Evolutionary conservation across 805 yeast species (phyloP), one percentile per base, ranked within the genome.

Genomic region (Tetrapisispora phaffii): DNA sequence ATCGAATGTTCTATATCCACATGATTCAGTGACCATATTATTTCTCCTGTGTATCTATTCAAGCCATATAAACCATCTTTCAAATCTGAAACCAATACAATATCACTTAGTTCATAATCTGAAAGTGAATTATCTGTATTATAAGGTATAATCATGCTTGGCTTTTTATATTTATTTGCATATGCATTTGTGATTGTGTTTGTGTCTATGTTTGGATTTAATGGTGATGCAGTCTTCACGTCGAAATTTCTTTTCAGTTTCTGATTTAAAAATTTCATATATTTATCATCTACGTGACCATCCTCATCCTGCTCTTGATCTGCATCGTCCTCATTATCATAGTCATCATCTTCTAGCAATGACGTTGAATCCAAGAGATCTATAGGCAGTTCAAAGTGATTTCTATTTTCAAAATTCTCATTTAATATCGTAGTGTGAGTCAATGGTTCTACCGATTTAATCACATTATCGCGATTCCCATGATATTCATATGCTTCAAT

Each of bases 61-160:
- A 88, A 63, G 0, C 93, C 96, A 58, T 87, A 93, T 9, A 89
- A 62, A 24, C 84, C 80, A 1, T 97, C 97, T 56, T 90, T 96
- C 1, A 88, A 74, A 55, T 89, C 95, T 12, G 89, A 77, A 0
- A 85, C 78, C 4, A 88, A 63, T 2, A 89, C 59, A 9, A 83
- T 55, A 51, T 81, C 77, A 0, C 85, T 66, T 7, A 82, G 34
- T 2, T 47, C 35, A 16, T 58, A 44, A 8, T 50, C 47, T 9
- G 52, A 53, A 13, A 59, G 21, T 1, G 55, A 46, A 42, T 10
- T 28, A 21, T 36, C 36, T 10, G 22, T 29, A 22, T 22, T 31
- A 22, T 42, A 42, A 7, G 45, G 45, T 42, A 42, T 42, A 20
- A 42, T 31, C 39, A 42, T 24, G 17, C 37, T 42, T 29, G 29